Evolutionary conservation across 495 filamentous ascomycete species (phyloP).

Genomic region (Neurospora sp.): DNA sequence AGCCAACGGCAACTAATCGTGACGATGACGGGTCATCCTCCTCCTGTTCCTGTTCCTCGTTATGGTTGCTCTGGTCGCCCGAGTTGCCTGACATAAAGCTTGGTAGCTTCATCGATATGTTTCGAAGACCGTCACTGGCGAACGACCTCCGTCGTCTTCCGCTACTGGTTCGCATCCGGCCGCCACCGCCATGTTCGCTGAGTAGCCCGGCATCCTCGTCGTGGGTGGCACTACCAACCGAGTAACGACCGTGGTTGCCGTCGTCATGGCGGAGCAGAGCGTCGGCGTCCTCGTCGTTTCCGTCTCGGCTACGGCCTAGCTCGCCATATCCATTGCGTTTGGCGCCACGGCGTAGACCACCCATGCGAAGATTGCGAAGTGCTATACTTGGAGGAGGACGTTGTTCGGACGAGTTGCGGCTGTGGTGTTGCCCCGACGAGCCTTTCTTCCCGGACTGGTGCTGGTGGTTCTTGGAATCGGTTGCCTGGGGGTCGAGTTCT

Average conservation of each 20-base stretch:
- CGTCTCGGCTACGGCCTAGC: constrained; percentile 44
- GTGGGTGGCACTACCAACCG: constrained; percentile 38
- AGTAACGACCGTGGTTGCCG: constrained; percentile 37
- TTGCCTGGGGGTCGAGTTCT: constrained; percentile 55
- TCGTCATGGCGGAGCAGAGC: constrained; percentile 48
- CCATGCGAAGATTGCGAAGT: constrained; percentile 57
- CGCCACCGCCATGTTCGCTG: constrained; percentile 20
- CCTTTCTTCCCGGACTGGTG: constrained; percentile 20
- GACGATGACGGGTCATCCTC: constrained; percentile 46
- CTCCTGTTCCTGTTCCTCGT: constrained; percentile 29
- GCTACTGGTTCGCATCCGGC: constrained; percentile 11
- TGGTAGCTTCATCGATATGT: constrained; percentile 35
- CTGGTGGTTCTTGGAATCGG: neutral
- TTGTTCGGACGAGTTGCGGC: constrained; percentile 28
- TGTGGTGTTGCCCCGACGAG: constrained; percentile 31
- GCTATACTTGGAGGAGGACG: constrained; percentile 49
- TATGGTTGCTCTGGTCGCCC: constrained; percentile 22
- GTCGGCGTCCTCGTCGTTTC: constrained; percentile 45
- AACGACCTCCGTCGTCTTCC: constrained; percentile 22
- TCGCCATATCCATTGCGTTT: constrained; percentile 49
- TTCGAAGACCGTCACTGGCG: constrained; percentile 26
- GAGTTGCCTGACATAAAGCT: constrained; percentile 37
- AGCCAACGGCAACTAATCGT: constrained; percentile 40
- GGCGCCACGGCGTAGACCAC: constrained; percentile 38
- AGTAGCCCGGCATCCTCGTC: constrained; percentile 63